phyloP scores from a whole-genome alignment of 2,329 filamentous ascomycete species.

The Cercospora zeina region DNA sequence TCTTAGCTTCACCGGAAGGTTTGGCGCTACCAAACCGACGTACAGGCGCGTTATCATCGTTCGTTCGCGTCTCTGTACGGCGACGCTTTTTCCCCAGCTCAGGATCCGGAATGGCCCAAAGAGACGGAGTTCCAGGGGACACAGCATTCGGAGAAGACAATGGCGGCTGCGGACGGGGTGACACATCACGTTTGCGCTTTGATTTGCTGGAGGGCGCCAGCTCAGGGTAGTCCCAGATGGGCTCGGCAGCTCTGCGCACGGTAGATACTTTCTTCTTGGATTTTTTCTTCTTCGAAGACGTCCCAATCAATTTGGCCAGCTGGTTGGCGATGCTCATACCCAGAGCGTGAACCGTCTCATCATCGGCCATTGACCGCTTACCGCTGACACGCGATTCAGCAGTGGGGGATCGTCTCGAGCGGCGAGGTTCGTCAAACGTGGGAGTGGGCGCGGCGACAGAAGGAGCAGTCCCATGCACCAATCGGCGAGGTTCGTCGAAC shows the following conservation, averaged over 20 bases:
- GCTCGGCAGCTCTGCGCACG: slow-evolving; percentile 25
- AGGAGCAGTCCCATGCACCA: too few species aligned
- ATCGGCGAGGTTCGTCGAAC: background rate
- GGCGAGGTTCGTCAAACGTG: background rate
- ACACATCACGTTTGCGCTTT: slow-evolving; percentile 23
- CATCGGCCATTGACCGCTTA: slow-evolving; percentile 25
- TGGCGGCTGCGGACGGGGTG: slow-evolving; percentile 16
- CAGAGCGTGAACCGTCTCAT: slow-evolving; percentile 38
- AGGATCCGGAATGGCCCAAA: slow-evolving; percentile 27
- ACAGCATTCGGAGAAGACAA: slow-evolving; percentile 20
- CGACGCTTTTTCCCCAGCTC: slow-evolving; percentile 11
- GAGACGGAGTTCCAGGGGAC: slow-evolving; percentile 24
- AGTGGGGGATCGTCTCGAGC: slow-evolving; percentile 7
- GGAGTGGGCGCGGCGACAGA: background rate
- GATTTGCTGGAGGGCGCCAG: slow-evolving; percentile 18
- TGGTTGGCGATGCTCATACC: slow-evolving; percentile 41
- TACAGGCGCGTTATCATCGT: background rate
- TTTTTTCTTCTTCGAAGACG: slow-evolving; percentile 22
- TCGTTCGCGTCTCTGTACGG: slow-evolving; percentile 4
- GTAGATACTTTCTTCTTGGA: slow-evolving; percentile 15
- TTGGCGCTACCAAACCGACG: slow-evolving; percentile 16
- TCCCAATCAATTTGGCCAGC: slow-evolving; percentile 38
- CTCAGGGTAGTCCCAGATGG: slow-evolving; percentile 36
- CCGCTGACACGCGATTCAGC: slow-evolving; percentile 2
- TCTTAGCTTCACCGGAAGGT: slow-evolving; percentile 17